Evolutionary conservation across 257 asterid species (phyloP).

Genomic region (Ajuga chamaepitys): DNA sequence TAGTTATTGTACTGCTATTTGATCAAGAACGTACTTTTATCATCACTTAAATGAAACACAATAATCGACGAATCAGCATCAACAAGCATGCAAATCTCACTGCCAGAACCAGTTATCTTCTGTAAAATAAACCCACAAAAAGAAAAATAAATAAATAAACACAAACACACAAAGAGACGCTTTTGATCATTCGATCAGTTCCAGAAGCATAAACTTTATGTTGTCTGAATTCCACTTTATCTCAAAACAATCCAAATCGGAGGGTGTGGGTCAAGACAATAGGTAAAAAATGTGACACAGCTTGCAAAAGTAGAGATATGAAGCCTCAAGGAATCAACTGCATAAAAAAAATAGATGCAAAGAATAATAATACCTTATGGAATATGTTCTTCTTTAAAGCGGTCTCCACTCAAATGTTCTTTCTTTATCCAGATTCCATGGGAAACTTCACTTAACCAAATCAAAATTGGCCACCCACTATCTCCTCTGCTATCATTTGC

Average conservation of each 20-base stretch:
- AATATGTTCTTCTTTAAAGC: constrained; percentile 57
- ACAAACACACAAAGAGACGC: neutral
- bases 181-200: constrained; percentile 9
- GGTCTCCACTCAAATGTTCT: constrained; percentile 46
- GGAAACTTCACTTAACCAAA: constrained; percentile 11
- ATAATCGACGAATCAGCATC: too few relatives aligned
- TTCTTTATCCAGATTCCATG: constrained; percentile 29
- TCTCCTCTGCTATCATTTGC: constrained; percentile 32
- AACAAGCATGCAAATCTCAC: neutral
- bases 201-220: neutral
- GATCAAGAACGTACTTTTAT: constrained; percentile 9
- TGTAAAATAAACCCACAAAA: neutral
- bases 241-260: constrained; percentile 17
- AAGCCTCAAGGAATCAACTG: constrained; percentile 29
- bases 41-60: too few relatives aligned
- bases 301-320: constrained; percentile 25
- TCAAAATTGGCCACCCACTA: constrained; percentile 15
- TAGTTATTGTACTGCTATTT: constrained; percentile 10
- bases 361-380: constrained; percentile 27
- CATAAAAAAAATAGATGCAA: constrained; percentile 25
- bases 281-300: constrained; percentile 22
- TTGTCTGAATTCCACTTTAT: constrained; percentile 14
- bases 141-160: neutral
- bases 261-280: constrained; percentile 26
- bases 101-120: neutral